phyloP scores from a whole-genome alignment of 2,329 filamentous ascomycete species.

The Calycina herbarum region DNA sequence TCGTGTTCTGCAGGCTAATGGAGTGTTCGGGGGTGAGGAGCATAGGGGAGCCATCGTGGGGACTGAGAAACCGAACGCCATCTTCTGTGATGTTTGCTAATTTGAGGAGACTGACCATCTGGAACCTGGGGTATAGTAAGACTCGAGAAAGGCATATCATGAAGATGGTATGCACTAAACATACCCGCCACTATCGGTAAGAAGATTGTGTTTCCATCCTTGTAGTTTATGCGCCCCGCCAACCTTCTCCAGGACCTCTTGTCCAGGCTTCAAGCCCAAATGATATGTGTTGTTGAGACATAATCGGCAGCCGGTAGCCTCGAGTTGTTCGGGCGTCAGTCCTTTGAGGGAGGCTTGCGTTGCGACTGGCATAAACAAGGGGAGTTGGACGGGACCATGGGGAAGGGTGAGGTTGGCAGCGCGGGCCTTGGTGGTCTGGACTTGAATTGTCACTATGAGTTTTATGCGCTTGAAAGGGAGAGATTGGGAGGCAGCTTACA shows the following conservation, averaged over 20 bases:
- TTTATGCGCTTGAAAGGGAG: conserved; percentile 15
- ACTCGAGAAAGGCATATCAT: not conserved
- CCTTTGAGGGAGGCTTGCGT: conserved; percentile 96
- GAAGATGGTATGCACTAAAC: conserved; percentile 29
- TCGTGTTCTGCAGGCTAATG: conserved; percentile 92
- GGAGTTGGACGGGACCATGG: conserved; percentile 86
- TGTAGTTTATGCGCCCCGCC: conserved; percentile 94
- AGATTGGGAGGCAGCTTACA: conserved; percentile 50
- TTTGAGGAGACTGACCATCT: conserved; percentile 96
- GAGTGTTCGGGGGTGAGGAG: conserved; percentile 96
- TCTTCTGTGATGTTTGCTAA: conserved; percentile 91
- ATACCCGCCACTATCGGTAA: conserved; percentile 77
- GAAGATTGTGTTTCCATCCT: conserved; percentile 91
- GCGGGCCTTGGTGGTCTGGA: conserved; percentile 87
- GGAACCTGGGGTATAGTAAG: conserved; percentile 63
- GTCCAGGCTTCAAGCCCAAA: conserved; percentile 89
- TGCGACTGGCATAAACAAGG: conserved; percentile 97
- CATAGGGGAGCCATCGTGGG: conserved; percentile 94
- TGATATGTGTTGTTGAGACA: conserved; percentile 99
- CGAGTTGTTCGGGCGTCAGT: conserved; percentile 86
- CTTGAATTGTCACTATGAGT: conserved; percentile 17
- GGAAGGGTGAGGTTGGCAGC: conserved; percentile 85
- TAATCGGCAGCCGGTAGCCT: conserved; percentile 82
- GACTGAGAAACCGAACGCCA: conserved; percentile 92
- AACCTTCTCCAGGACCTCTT: conserved; percentile 80